phyloP scores from a whole-genome alignment of 176 grass and related monocot genomes.

The Urochloa ruziziensis region DNA sequence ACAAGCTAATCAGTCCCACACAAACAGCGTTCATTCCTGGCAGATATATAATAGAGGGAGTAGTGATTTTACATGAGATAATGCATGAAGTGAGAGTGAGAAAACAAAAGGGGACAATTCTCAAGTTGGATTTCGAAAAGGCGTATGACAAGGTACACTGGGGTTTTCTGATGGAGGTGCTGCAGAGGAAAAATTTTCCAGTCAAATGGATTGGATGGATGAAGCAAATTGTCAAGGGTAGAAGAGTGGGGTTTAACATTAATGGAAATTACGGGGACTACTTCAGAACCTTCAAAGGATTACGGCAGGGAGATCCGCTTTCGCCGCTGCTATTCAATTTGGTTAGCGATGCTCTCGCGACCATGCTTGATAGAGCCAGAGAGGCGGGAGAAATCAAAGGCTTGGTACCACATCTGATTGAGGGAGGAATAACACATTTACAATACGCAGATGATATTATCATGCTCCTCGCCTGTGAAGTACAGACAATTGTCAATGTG shows the following conservation, averaged over 20 bases:
- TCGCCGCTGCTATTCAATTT: neutral
- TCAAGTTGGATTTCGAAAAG: neutral
- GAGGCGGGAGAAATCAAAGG: no score
- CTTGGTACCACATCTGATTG: neutral
- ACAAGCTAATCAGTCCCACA: neutral
- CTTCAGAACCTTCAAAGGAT: neutral
- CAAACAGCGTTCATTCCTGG: neutral
- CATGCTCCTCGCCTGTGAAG: fast-evolving
- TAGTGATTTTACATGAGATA: neutral
- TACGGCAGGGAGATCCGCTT: neutral
- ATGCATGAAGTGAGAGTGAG: neutral
- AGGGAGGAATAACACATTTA: neutral
- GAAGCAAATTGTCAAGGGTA: neutral
- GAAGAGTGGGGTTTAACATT: neutral
- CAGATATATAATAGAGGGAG: no score
- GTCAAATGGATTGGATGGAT: neutral
- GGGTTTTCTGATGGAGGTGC: neutral
- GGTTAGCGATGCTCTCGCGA: neutral
- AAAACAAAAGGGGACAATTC: neutral
- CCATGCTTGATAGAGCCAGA: no score
- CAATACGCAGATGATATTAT: neutral
- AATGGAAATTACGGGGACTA: neutral
- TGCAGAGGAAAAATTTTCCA: neutral
- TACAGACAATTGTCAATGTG: neutral
- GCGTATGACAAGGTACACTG: neutral